Base-by-base conservation (phyloP, 306 rosid genomes). In the Vigna nakashimae region DNA sequence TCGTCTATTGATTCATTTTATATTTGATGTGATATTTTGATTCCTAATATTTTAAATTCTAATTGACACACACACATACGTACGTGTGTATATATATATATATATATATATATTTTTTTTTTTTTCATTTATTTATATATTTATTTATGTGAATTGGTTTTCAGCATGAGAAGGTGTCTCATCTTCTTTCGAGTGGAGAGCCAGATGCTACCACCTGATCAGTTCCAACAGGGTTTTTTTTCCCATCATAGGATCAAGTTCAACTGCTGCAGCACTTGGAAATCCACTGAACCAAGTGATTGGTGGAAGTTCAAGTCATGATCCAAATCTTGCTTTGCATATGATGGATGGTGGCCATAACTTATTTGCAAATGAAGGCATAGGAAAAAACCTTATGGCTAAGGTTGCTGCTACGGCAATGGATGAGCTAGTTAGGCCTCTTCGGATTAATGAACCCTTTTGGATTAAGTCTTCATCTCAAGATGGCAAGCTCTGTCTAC, bases 121-220 rank as follows among this genome's bases (percentile, higher is more conserved):
- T 63, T 64, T 26, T 26, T 26, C 2, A 26, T 1, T 26, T 26
- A 26, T 26, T 26, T 1, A 26, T 2, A 26, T 26, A 26, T 26
- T 0, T 26, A 26, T 26, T 26, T 2, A 26, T 20, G 22, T 20
- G 22, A 20, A 26, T 64, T 71, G 12, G 4, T 80, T 71, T 83
- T 58, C 90, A 93, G 96, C 79, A 74, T 49, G 84, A 90, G 11
- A 90, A 75, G 42, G 84, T 85, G 9, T 64, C 87, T 0, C 36
- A 2, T 58, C 74, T 88, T 80, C 70, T 90, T 10, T 75, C 88
- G 58, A 84, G 62, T 75, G 43, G 93, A 88, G 79, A 85, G 76
- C 28, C 82, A 90, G 2, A 38, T 82, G 22, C 57, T 93, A 56
- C 87, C 60, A 58, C 60, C 86, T 24, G 87, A 45, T 2, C 49